Base-by-base conservation (phyloP, 2,329 filamentous ascomycete genomes). In the Fusarium floridanum region DNA sequence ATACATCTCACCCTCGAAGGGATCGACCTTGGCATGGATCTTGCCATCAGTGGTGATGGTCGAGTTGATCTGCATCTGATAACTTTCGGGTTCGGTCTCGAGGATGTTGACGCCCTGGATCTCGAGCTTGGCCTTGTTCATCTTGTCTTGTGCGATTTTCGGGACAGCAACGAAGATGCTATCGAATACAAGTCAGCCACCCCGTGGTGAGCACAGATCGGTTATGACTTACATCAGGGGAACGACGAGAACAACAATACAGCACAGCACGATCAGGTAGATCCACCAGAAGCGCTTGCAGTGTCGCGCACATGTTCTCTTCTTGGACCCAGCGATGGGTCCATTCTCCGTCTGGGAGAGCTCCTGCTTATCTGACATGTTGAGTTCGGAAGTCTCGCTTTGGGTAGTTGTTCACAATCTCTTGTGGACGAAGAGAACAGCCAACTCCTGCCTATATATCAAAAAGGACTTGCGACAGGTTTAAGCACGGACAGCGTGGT, bases 231-330 rank as follows among this genome's bases (percentile, higher is more conserved):
- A 92, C 91, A 92, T 81, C 43, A 91, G 83, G 43, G 89, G 84
- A 20, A 93, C 86, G 41, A 91, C 83, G 16, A 93, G 81, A 37
- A 90, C 84, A 50, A 88, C 80, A 53, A 90, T 81, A 70, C 85
- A 74, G 66, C 87, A 78, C 61, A 90, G 80, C 17, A 85, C 79
- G 67, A 92, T 82, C 68, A 91, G 80, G 76, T 91, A 86, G 72
- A 86, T 77, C 90, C 91, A 92, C 91, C 91, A 92, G 76, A 88
- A 91, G 75, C 84, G 85, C 78, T 82, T 85, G 80, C 86, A 87
- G 79, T 90, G 88, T 56, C 85, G 82, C 65, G 82, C 82, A 73
- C 83, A 83, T 34, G 80, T 80, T 68, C 84, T 81, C 72, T 81
- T 84, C 79, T 84, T 85, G 74, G 56, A 71, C 76, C 53, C 78